Evolutionary conservation across 139 green algal genomes (phyloP), one percentile per base, ranked within the genome.

Genomic region (Asterochloris erici): DNA sequence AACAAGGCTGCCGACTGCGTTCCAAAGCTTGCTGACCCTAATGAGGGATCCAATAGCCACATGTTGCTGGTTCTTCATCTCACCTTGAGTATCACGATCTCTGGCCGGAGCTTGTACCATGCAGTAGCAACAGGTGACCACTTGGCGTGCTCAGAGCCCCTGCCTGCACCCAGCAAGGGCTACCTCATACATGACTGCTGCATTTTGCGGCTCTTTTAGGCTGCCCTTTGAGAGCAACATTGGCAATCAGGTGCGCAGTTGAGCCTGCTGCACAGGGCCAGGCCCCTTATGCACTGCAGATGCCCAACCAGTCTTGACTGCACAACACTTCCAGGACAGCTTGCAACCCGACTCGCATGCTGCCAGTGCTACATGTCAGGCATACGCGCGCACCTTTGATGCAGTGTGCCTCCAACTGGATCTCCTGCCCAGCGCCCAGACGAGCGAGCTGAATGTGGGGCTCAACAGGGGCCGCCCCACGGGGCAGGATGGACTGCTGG

Each of bases 91-190:
- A 97, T 78, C 47, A 90, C 85, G 24, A 99, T 88, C 83, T 97
- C 95, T 68, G 82, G 82, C n/a, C 74, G 76, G 24, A 85, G 82
- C 68, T 76, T 75, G 63, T 85, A 85, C 91, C 92, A 98, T 9
- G 96, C 93, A 13, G 97, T 99, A 6, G 95, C 96, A 10, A 99
- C 97, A 11, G 97, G 97, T 0, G 93, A 98, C 95, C 95, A 99
- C 89, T 99, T 99, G 74, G 97, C 97, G 86, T 99, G 97, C 68
- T 97, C 93, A 68, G 91, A 90, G 16, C 97, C 97, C 0, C 92
- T 81, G 16, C 96, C 86, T 89, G 77, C 75, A 81, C 27, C 10
- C 60, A 81, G 12, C 60, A 19, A 17, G 16, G 26, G 13, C 15
- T 28, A 64, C 26, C 13, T 26, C 17, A 63, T 64, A 54, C 38